A percentile compares a stretch with the other conserved stretches of the same genome.
Evolutionary conservation across 2,329 filamentous ascomycete species (phyloP).

Genomic region (Colletotrichum cuscutae): DNA sequence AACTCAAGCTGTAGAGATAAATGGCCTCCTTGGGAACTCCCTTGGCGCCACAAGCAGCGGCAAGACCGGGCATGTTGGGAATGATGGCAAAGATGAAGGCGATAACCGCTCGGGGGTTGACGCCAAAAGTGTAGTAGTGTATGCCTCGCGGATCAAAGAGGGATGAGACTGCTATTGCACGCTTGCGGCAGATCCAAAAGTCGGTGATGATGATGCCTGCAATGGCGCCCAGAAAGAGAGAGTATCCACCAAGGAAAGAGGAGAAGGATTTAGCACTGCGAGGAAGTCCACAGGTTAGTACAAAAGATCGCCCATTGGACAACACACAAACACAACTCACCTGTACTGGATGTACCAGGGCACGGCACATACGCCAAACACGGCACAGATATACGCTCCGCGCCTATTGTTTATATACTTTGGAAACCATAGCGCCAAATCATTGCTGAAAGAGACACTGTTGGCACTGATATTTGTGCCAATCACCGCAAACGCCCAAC

Average conservation of each 20-base stretch:
- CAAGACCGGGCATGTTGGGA: conserved; percentile 39
- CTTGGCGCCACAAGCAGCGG: conserved; percentile 37
- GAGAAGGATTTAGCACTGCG: conserved; percentile 29
- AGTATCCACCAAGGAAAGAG: conserved; percentile 47
- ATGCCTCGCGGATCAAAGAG: conserved; percentile 50
- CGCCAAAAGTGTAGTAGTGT: conserved; percentile 52
- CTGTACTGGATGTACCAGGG: conserved; percentile 37
- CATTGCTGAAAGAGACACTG: conserved; percentile 62
- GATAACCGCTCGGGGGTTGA: conserved; percentile 44
- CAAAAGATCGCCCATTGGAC: no score
- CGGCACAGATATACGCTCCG: conserved; percentile 51
- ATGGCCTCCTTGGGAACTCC: conserved; percentile 30
- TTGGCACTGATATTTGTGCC: conserved; percentile 66
- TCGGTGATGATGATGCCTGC: conserved; percentile 48
- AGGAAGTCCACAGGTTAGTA: no score
- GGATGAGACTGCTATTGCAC: conserved; percentile 47
- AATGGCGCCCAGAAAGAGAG: conserved; percentile 50
- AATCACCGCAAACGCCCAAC: conserved; percentile 54
- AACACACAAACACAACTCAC: background rate
- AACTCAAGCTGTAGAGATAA: conserved; percentile 39
- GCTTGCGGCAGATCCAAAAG: conserved; percentile 50
- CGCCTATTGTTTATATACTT: conserved; percentile 62
- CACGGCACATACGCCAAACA: conserved; percentile 32
- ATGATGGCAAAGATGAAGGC: conserved; percentile 44
- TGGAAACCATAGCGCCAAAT: conserved; percentile 62